A percentile compares a stretch with the other conserved stretches of the same genome.
Evolutionary conservation across 139 green algal genomes (phyloP).

Genomic region (Chlorella vulgaris): DNA sequence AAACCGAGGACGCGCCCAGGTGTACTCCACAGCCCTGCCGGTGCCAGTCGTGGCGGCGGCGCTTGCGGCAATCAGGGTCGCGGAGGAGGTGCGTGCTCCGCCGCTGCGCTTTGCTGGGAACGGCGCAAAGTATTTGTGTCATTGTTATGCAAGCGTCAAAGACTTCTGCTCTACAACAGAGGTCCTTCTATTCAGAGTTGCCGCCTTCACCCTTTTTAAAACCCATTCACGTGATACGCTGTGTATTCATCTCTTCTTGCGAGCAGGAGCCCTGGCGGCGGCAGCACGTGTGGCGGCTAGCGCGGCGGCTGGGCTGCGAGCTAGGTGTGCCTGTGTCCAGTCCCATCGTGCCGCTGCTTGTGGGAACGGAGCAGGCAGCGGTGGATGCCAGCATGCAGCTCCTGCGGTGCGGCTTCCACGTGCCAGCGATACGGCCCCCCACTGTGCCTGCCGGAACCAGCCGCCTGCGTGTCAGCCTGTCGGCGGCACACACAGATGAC

Average conservation of each 20-base stretch:
- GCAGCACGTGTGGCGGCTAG: constrained; percentile 65
- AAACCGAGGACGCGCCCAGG: constrained; percentile 68
- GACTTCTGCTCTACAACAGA: too few species aligned
- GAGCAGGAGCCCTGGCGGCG: constrained; percentile 80
- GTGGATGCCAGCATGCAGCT: constrained; percentile 62
- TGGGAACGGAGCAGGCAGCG: constrained; percentile 74
- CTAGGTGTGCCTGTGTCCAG: constrained; percentile 65
- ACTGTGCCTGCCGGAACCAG: constrained; percentile 88
- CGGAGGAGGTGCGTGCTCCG: constrained; percentile 38
- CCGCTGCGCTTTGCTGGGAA: not conserved
- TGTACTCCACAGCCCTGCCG: constrained; percentile 89
- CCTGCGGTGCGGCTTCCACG: constrained; percentile 77
- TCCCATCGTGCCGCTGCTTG: constrained; percentile 87
- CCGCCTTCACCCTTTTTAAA: not conserved
- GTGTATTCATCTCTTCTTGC: not conserved
- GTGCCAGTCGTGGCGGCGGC: constrained; percentile 82
- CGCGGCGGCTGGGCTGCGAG: constrained; percentile 39
- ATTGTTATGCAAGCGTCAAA: too few species aligned
- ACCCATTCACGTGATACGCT: too few species aligned
- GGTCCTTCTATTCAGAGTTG: too few species aligned
- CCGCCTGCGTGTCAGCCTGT: constrained; percentile 80
- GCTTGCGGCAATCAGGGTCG: constrained; percentile 66
- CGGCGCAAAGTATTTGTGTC: not conserved
- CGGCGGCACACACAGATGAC: constrained; percentile 66
- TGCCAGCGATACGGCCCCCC: constrained; percentile 91